Conservation (phyloP, 1,284 basidiomycete genomes). For the Malassezia equina region DNA sequence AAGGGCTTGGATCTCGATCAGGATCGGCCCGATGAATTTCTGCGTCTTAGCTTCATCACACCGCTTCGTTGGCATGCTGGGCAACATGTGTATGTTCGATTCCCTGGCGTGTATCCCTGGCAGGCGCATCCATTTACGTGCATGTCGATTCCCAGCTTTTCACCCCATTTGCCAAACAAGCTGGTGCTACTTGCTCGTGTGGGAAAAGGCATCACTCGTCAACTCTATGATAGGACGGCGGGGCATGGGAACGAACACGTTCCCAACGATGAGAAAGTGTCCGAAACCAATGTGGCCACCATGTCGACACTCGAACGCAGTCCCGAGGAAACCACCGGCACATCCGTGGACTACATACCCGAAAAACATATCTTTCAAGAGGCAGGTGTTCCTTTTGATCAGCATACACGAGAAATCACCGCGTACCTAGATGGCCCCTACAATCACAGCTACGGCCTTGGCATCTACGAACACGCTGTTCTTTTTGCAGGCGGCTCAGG, state of each 20-base stretch:
- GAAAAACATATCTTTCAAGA: not conserved
- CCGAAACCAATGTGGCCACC: too few relatives aligned
- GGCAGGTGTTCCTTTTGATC: not conserved
- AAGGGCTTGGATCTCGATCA: not conserved
- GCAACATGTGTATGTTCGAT: constrained; percentile 14
- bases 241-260: not conserved
- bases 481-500: constrained; percentile 19
- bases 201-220: constrained; percentile 1
- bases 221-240: not conserved
- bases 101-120: not conserved
- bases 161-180: not conserved
- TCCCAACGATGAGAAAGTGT: not conserved
- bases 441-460: not conserved
- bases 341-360: too few relatives aligned
- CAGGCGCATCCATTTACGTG: constrained; percentile 14
- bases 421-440: constrained; percentile 9
- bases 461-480: not conserved
- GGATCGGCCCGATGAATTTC: not conserved
- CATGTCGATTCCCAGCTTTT: constrained; percentile 1
- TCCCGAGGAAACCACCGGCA: too few relatives aligned
- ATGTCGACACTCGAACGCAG: too few relatives aligned
- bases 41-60: constrained; percentile 7
- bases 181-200: constrained; percentile 8
- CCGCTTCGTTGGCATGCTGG: constrained; percentile 14
- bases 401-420: not conserved